Conservation (phyloP, 768 basidiomycete species). For the Saitozyma sp. region DNA sequence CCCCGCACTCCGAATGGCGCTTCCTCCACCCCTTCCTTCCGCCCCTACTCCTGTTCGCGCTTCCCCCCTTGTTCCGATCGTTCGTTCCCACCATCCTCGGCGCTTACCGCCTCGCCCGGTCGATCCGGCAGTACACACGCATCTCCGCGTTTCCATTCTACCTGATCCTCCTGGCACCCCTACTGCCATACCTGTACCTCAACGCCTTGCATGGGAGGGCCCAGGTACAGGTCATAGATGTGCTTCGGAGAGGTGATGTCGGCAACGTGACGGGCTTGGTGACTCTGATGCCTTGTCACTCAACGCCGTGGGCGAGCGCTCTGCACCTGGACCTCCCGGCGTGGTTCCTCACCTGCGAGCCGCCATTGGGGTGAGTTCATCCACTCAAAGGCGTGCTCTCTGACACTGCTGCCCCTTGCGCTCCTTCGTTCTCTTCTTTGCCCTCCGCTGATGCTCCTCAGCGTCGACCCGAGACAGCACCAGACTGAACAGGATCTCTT, state of each 20-base stretch:
- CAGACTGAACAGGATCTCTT: constrained; percentile 80
- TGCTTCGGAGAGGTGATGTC: constrained; percentile 55
- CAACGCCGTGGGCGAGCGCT: constrained; percentile 87
- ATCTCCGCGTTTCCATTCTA: constrained; percentile 43
- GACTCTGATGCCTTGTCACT: constrained; percentile 94
- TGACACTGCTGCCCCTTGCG: no score
- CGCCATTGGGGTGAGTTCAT: constrained; percentile 72
- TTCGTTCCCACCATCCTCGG: constrained; percentile 40
- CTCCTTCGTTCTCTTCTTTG: background rate
- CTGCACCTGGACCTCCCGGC: constrained; percentile 71
- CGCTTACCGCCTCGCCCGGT: constrained; percentile 9
- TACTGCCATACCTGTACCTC: constrained; percentile 67
- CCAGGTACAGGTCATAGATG: constrained; percentile 73
- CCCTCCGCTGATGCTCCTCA: background rate
- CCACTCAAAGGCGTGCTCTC: background rate
- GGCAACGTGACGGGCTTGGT: constrained; percentile 63
- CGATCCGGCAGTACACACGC: constrained; percentile 31
- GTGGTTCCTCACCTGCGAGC: constrained; percentile 92
- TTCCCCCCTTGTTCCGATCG: constrained; percentile 66
- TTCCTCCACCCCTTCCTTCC: constrained; percentile 92
- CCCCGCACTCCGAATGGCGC: constrained; percentile 96
- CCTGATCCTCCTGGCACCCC: constrained; percentile 57
- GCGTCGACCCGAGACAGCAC: background rate
- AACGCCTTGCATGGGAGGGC: constrained; percentile 74
- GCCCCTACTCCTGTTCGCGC: constrained; percentile 73